Conservation (phyloP, 331 rosid species). For the Quercus tomentella region DNA sequence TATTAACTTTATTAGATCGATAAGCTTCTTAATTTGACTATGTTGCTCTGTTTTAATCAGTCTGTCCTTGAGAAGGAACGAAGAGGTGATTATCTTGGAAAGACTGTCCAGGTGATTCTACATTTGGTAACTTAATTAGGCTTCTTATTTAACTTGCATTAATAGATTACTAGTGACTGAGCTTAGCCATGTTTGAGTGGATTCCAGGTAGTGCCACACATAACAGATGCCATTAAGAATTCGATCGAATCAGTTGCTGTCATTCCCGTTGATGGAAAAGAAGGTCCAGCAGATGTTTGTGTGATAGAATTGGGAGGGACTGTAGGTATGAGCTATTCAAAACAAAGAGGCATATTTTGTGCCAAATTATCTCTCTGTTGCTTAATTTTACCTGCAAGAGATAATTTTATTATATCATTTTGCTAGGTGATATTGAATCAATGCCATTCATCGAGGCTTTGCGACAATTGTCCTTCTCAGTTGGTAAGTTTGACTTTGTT, state of each 20-base stretch:
- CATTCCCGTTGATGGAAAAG: conserved; percentile 86
- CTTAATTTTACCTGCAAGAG: not conserved
- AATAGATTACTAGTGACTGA: conserved; percentile 3
- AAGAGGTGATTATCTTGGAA: conserved; percentile 91
- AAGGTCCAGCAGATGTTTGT: conserved; percentile 91
- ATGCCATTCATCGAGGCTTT: conserved; percentile 98
- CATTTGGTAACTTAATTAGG: conserved; percentile 1
- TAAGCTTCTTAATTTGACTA: not conserved
- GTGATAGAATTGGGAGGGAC: conserved; percentile 99
- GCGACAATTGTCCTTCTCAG: conserved; percentile 83
- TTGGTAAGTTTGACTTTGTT: conserved; percentile 51
- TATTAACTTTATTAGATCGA: not conserved
- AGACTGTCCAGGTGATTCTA: conserved; percentile 86
- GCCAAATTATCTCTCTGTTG: not conserved
- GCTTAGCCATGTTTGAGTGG: conserved; percentile 16
- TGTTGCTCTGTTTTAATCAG: conserved; percentile 33
- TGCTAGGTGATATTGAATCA: conserved; percentile 92
- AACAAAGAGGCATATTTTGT: conserved; percentile 7
- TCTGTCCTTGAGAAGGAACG: conserved; percentile 97
- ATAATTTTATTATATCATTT: conserved; percentile 8
- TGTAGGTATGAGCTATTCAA: conserved; percentile 55
- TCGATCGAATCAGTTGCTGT: conserved; percentile 74
- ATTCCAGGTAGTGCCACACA: conserved; percentile 93
- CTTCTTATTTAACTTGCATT: not conserved
- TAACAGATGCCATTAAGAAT: conserved; percentile 87